Base-by-base conservation (phyloP, 305 asterid species). In the Lippia alba region DNA sequence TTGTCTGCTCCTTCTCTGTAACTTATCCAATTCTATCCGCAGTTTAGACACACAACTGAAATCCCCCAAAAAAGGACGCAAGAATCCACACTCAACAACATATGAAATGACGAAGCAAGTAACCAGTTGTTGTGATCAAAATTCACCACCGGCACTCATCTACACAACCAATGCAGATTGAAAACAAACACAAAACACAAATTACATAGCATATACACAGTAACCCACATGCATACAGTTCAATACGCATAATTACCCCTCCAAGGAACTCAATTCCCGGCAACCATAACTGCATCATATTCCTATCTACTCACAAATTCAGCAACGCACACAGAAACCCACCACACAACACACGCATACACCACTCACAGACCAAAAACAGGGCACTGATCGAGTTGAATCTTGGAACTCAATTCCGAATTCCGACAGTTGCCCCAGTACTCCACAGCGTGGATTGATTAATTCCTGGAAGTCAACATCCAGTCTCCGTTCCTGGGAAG, bases 111-210 rank as follows among this genome's bases (percentile, higher is more conserved):
- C 41, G 16, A 65, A 56, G 12, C 49, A 59, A n/a, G 30, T 58
- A 17, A 36, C 56, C 48, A 18, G 15, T 46, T 48, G 16, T 8
- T 46, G 50, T 8, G 41, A 30, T 44, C 67, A 44, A 56, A 53
- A 48, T 40, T 62, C 69, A 50, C 51, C 24, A 64, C 73, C 49
- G 56, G 36, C 63, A 61, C 66, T 64, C 50, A 57, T 64, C 70
- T 9, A 49, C 51, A 56, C 66, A 67, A 69, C 67, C 61, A 68
- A 71, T 65, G 64, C 80, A 67, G 72, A 68, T 48, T 68, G 44
- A 75, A 40, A 57, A 70, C 54, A 39, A 56, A 20, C 12, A 61
- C 9, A 73, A 66, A 34, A 32, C 67, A 54, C 53, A 8, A 15
- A 55, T 39, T 30, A 39, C 41, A 51, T 12, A 67, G 12, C 40